Conservation (phyloP, 225 moss, liverwort and hornwort genomes). For the Marchantia polymorpha region DNA sequence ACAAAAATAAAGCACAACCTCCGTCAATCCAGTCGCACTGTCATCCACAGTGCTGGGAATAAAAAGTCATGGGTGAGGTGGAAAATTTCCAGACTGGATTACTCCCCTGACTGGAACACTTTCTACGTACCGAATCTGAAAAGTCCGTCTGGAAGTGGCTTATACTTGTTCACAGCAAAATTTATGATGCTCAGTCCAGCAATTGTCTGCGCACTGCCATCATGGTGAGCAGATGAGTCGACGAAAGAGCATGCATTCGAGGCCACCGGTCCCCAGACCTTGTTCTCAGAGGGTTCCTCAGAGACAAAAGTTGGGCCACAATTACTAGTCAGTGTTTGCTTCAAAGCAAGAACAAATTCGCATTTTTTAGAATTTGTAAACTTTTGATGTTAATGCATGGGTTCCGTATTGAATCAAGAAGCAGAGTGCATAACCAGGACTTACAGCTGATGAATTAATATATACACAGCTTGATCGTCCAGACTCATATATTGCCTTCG, state of each 20-base stretch:
- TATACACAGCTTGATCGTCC: constrained; percentile 84
- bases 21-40: background rate
- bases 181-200: constrained; percentile 74
- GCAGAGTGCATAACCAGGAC: constrained; percentile 23
- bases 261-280: too few species aligned
- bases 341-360: background rate
- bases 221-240: background rate
- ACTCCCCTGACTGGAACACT: background rate
- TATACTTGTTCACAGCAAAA: constrained; percentile 58
- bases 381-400: too few species aligned
- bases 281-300: background rate
- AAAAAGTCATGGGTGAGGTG: background rate
- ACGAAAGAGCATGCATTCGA: background rate
- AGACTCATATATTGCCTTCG: constrained; percentile 61
- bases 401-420: background rate
- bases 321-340: background rate
- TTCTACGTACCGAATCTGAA: constrained; percentile 61
- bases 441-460: constrained; percentile 91
- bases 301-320: background rate
- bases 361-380: background rate
- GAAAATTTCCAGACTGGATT: background rate
- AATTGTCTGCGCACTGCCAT: constrained; percentile 68
- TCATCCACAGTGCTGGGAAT: too few species aligned
- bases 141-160: constrained; percentile 68
- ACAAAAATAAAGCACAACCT: constrained; percentile 4